These are phyloP conservation scores for Xylaria grammica DNA, from an alignment of 495 filamentous ascomycete genomes.

Conservation along the genomic window DNA sequence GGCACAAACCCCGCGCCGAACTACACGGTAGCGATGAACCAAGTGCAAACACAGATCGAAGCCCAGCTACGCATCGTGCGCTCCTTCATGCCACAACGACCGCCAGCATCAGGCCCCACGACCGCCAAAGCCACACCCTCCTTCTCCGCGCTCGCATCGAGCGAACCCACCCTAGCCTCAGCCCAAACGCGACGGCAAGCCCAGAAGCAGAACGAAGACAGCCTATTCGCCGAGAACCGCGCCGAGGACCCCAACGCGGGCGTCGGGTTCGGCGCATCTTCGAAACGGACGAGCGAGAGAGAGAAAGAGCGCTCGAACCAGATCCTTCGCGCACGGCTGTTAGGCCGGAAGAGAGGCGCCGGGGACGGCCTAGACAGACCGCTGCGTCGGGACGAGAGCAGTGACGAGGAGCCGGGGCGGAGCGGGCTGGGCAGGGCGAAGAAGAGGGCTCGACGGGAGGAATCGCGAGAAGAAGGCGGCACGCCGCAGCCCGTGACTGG, in stretches of 20 bases:
- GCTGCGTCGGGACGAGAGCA: constrained; percentile 49
- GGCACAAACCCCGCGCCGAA: constrained; percentile 39
- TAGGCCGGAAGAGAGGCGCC: constrained; percentile 33
- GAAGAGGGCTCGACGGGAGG: constrained; percentile 25
- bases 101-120: constrained; percentile 12
- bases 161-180: constrained; percentile 8
- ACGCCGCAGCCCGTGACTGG: not conserved
- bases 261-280: constrained; percentile 32
- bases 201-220: constrained; percentile 26
- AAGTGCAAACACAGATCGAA: constrained; percentile 38
- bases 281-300: constrained; percentile 6
- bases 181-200: constrained; percentile 7
- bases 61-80: constrained; percentile 29
- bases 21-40: constrained; percentile 43
- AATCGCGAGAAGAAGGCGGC: constrained; percentile 20
- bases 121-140: constrained; percentile 18
- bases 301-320: constrained; percentile 27
- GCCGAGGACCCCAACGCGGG: constrained; percentile 44
- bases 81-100: constrained; percentile 25
- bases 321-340: constrained; percentile 36
- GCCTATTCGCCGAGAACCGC: constrained; percentile 34
- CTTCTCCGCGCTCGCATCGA: constrained; percentile 41
- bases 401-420: constrained; percentile 68
- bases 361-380: constrained; percentile 26
- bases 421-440: constrained; percentile 57